Evolutionary conservation across 192 early-diverging fungal genomes (phyloP).

Genomic region (Umbelopsis isabellina): DNA sequence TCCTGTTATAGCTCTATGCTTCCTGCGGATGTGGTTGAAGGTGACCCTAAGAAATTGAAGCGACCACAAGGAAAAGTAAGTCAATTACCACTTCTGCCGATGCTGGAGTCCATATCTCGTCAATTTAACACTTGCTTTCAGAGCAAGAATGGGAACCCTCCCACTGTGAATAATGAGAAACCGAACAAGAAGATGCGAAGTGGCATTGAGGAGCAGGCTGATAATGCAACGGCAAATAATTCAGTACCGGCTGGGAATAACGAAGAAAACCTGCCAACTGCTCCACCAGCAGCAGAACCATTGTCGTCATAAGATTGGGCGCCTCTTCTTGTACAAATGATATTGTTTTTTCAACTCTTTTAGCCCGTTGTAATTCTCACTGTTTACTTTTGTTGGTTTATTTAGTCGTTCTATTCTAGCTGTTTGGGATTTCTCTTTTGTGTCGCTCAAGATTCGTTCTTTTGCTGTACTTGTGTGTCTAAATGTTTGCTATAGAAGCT

Average conservation of each 20-base stretch:
- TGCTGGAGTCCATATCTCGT: not conserved
- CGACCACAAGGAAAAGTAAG: slow-evolving; percentile 29
- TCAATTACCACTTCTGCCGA: not conserved
- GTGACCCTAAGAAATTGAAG: slow-evolving; percentile 30
- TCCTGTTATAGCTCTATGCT: slow-evolving; percentile 18
- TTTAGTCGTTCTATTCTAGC: slow-evolving; percentile 8
- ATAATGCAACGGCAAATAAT: not conserved
- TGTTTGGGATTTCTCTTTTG: not conserved
- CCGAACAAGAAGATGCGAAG: slow-evolving; percentile 17
- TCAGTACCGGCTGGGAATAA: not conserved
- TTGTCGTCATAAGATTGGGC: not conserved
- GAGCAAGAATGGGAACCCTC: slow-evolving; percentile 10
- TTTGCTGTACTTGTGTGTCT: slow-evolving; percentile 5
- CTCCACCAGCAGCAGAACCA: slow-evolving; percentile 14
- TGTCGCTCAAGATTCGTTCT: not conserved
- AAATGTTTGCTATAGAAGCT: slow-evolving; percentile 17
- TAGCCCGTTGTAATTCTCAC: not conserved
- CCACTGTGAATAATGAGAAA: slow-evolving; percentile 11
- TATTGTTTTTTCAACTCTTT: not conserved
- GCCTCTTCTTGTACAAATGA: slow-evolving; percentile 14
- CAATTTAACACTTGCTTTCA: not conserved
- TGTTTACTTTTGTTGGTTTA: not conserved
- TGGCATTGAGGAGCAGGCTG: slow-evolving; percentile 4
- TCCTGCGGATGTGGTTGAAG: slow-evolving; percentile 20
- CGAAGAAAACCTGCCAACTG: not conserved